Base-by-base conservation (phyloP, 371 early-diverging fungal species). In the Apophysomyces variabilis region DNA sequence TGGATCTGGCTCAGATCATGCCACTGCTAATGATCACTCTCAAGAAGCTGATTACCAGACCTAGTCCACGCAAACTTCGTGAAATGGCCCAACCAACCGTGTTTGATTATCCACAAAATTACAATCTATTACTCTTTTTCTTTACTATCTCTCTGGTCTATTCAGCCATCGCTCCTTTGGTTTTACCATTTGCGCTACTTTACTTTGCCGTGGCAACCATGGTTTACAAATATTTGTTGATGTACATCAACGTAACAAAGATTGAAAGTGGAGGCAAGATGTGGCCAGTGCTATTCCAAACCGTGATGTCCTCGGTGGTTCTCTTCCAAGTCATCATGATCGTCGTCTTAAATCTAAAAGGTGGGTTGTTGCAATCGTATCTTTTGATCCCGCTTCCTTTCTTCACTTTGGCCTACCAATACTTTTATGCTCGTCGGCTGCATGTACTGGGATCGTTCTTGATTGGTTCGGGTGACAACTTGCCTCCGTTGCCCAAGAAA, bases 291-390 rank as follows among this genome's bases (percentile, higher is more conserved):
- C 79, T 92, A 32, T 91, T 91, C 75, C 86, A 90, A 64, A 79
- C 91, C 14, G 72, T 92, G 45, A 62, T 89, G 13, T 67, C 80
- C 5, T 85, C 89, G 11, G 70, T 90, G 32, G 67, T 89, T 18
- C 75, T 89, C 26, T 93, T 90, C 78, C 95, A 95, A 66, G 54
- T 87, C 4, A 79, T 90, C 69, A 81, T 92, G 79, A 85, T 90
- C 38, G 80, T 86, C 39, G 78, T 90, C n/a, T 79, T 89, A 41
- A 73, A 72, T 26, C 70, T 89, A 46, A 79, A 80, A 45, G 38
- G 63, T 14, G 79, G 78, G 38, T 66, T 71, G 60, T 60, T 68
- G 45, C 81, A 89, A 43, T 79, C 84, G 1, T 79, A 86, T 36
- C 70, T 76, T 38, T 47, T 90, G 11, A 72, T 87, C 16, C 92